A percentile compares a stretch with the other conserved stretches of the same genome.
Conservation (phyloP, 352 stramenopile genomes). For the Pilasporangium apinafurcum region DNA sequence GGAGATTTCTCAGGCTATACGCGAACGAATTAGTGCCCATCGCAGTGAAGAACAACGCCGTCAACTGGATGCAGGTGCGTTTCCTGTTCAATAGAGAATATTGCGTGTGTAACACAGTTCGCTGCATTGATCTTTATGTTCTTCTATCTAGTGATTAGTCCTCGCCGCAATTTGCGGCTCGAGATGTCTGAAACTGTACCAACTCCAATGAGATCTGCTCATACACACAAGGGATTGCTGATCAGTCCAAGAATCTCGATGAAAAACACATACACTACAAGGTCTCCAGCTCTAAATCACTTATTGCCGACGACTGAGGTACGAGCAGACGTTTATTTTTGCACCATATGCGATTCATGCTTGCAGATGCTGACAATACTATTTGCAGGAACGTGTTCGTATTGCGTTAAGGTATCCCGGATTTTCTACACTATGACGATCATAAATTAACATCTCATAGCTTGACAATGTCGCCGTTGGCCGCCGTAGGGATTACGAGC, state of each 20-base stretch:
- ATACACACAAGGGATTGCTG: constrained; percentile 2
- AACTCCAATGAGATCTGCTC: neutral
- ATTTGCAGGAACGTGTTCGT: constrained; percentile 36
- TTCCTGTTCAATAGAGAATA: neutral
- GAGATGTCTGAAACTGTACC: constrained; percentile 1
- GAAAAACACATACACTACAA: constrained; percentile 51
- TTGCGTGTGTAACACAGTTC: too few relatives aligned
- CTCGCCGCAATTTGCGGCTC: constrained; percentile 7
- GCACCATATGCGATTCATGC: neutral
- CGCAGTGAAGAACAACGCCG: constrained; percentile 29
- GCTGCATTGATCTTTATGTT: neutral
- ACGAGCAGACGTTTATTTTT: neutral
- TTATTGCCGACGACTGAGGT: constrained; percentile 47
- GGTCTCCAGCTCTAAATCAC: constrained; percentile 57
- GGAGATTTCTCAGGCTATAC: constrained; percentile 58
- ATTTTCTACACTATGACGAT: too few relatives aligned
- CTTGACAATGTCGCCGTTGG: too few relatives aligned
- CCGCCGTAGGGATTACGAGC: too few relatives aligned
- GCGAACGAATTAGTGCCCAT: constrained; percentile 39
- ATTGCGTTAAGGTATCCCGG: constrained; percentile 37
- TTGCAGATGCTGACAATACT: neutral
- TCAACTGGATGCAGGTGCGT: constrained; percentile 29
- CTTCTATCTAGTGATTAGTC: constrained; percentile 2
- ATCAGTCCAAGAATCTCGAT: constrained; percentile 48
- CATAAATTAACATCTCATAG: too few relatives aligned